Conservation (phyloP, 1,284 basidiomycete species). For the Porodaedalea pini region DNA sequence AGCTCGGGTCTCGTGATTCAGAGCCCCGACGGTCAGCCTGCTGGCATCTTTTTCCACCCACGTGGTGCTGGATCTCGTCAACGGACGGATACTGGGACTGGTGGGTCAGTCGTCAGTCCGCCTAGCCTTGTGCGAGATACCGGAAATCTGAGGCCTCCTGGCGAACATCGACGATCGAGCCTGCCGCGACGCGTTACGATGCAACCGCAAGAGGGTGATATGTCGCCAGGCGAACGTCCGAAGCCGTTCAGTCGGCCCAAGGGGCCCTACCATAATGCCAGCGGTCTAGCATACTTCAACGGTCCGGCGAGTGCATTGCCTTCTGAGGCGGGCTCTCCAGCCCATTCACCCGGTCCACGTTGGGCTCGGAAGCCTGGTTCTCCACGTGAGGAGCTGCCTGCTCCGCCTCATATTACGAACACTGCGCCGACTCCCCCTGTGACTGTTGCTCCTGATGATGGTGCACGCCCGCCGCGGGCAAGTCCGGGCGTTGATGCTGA, state of each 20-base stretch:
- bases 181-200: neutral
- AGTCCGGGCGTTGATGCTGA: neutral
- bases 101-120: neutral
- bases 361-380: neutral
- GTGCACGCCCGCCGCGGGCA: neutral
- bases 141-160: slow-evolving; percentile 15
- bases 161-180: slow-evolving; percentile 7
- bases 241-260: neutral
- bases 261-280: neutral
- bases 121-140: slow-evolving; percentile 13
- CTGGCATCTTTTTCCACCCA: slow-evolving; percentile 95
- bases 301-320: neutral
- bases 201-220: neutral
- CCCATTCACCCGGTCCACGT: neutral
- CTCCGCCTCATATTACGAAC: neutral
- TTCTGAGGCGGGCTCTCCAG: neutral
- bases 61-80: slow-evolving; percentile 36
- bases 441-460: neutral
- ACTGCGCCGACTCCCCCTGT: slow-evolving; percentile 4
- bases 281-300: slow-evolving; percentile 1
- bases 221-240: slow-evolving; percentile 13
- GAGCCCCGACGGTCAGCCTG: slow-evolving; percentile 87
- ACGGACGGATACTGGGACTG: neutral
- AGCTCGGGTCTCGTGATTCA: slow-evolving; percentile 89
- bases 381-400: neutral